These are phyloP conservation scores for Ramaria sp. DNA, from an alignment of 768 basidiomycete species.

Conservation along the genomic window DNA sequence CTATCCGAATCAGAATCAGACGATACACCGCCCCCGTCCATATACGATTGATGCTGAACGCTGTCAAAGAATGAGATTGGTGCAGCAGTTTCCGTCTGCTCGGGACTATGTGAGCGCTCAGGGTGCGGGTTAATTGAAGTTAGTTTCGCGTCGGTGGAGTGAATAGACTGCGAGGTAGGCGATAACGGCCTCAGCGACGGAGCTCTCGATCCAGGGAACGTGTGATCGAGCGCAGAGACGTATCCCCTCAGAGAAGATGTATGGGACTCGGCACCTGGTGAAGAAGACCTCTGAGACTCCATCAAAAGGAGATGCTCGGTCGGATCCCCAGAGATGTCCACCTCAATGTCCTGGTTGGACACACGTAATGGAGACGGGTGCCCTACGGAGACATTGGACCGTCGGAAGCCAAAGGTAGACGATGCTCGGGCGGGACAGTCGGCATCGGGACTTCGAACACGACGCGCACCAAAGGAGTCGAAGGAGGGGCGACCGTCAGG, in stretches of 20 bases:
- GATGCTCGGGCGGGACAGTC: slow-evolving; percentile 2
- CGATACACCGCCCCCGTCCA: background rate
- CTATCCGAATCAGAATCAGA: slow-evolving; percentile 3
- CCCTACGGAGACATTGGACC: background rate
- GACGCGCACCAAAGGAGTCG: slow-evolving; percentile 5
- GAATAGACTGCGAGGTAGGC: background rate
- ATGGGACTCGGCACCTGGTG: slow-evolving; percentile 4
- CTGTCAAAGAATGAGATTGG: slow-evolving; percentile 8
- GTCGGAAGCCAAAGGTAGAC: slow-evolving; percentile 7
- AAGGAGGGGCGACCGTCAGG: slow-evolving; percentile 7
- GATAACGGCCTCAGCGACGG: background rate
- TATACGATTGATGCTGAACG: slow-evolving; percentile 6
- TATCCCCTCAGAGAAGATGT: slow-evolving; percentile 3
- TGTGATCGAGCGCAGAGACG: slow-evolving; percentile 1
- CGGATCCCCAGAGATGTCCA: slow-evolving; percentile 7
- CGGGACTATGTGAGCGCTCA: background rate
- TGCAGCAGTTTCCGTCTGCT: background rate
- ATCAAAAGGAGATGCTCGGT: slow-evolving; percentile 6
- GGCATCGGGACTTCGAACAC: slow-evolving; percentile 2
- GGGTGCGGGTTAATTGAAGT: background rate
- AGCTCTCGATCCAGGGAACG: background rate
- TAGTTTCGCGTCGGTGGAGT: background rate
- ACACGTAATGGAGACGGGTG: background rate
- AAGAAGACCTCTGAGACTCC: background rate
- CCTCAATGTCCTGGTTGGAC: background rate